Conservation (phyloP, 1,284 basidiomycete species). For the Heterobasidion occidentale region DNA sequence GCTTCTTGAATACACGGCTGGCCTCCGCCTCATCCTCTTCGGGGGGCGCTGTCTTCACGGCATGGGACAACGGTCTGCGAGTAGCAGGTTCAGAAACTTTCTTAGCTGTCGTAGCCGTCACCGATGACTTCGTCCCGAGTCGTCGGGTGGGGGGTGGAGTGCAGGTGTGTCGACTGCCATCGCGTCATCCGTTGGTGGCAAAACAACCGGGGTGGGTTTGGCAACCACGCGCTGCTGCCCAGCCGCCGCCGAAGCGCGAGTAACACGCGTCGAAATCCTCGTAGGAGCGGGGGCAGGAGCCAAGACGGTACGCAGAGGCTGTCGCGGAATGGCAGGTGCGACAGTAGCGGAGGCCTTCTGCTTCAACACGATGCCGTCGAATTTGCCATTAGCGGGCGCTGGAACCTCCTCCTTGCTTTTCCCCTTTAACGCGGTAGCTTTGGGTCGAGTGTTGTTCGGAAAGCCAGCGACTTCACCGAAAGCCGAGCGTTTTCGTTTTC, state of each 20-base stretch:
- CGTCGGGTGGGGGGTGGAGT: slow-evolving; percentile 10
- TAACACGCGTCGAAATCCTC: slow-evolving; percentile 8
- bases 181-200: slow-evolving; percentile 35
- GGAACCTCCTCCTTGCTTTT: slow-evolving; percentile 41
- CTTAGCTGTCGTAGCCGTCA: slow-evolving; percentile 2
- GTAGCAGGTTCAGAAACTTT: slow-evolving; percentile 9
- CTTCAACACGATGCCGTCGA: slow-evolving; percentile 49
- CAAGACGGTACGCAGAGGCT: slow-evolving; percentile 18
- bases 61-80: background rate
- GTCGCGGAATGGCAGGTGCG: slow-evolving; percentile 19
- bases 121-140: slow-evolving; percentile 10
- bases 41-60: slow-evolving; percentile 17
- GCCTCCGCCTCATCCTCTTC: slow-evolving; percentile 35
- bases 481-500: slow-evolving; percentile 70
- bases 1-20: slow-evolving; percentile 57
- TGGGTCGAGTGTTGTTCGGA: slow-evolving; percentile 24
- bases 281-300: slow-evolving; percentile 6
- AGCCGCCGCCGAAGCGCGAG: slow-evolving; percentile 22
- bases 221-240: slow-evolving; percentile 15
- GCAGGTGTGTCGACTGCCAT: slow-evolving; percentile 48
- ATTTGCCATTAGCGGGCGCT: slow-evolving; percentile 25
- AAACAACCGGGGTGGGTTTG: slow-evolving; percentile 27
- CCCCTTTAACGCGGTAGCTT: slow-evolving; percentile 17
- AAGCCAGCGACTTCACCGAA: slow-evolving; percentile 49
- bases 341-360: slow-evolving; percentile 25